Evolutionary conservation across 1,284 basidiomycete genomes (phyloP).

Genomic region (Psilocybe mexicana): DNA sequence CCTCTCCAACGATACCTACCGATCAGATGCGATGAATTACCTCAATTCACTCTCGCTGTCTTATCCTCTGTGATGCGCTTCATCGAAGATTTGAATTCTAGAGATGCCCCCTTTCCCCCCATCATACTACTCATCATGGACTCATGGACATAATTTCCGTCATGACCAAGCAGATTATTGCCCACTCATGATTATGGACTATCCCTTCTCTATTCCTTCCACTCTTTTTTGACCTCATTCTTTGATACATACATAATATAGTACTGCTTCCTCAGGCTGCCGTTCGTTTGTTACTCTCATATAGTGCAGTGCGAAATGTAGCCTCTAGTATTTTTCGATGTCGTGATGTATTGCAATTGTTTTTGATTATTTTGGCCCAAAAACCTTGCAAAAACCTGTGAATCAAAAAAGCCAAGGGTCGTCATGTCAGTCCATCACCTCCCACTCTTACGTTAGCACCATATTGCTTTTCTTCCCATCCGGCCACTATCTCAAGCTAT

Average conservation of each 20-base stretch:
- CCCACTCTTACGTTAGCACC: too few species aligned
- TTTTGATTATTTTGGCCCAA: too few species aligned
- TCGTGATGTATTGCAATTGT: too few species aligned
- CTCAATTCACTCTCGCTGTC: neutral
- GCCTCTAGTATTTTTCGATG: too few species aligned
- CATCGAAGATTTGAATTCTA: too few species aligned
- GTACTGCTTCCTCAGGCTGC: neutral
- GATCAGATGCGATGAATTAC: neutral
- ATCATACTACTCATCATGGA: neutral
- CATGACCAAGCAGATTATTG: too few species aligned
- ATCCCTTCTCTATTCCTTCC: neutral
- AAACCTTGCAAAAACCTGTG: too few species aligned
- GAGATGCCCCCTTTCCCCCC: neutral
- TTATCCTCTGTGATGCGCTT: neutral
- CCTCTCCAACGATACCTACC: conserved; percentile 2
- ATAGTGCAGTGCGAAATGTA: neutral
- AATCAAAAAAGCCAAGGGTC: too few species aligned
- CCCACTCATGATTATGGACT: neutral
- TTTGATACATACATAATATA: neutral
- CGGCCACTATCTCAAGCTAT: neutral
- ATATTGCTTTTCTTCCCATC: neutral
- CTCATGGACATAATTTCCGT: neutral
- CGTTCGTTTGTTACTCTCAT: neutral
- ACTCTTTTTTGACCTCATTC: neutral
- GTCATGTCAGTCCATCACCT: too few species aligned